Evolutionary conservation across 2,329 filamentous ascomycete species (phyloP), one percentile per base, ranked within the genome.

Genomic region (Clonostachys sp.): DNA sequence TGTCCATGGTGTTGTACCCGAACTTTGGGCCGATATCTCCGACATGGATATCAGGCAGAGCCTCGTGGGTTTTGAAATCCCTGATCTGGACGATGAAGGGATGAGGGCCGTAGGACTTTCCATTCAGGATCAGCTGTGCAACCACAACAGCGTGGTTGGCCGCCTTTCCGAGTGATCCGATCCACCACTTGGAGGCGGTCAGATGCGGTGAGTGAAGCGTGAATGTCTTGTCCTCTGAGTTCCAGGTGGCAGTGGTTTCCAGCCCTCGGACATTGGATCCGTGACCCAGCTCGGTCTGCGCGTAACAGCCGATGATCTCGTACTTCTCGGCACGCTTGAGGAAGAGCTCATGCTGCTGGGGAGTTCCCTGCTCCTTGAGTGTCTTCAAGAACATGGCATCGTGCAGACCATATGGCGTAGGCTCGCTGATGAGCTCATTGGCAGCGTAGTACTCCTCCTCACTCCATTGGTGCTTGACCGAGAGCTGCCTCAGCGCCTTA

Each of bases 101-200:
- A 58, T 91, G 87, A 36, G 87, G 87, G 1, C 88, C 87, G 53
- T 83, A 83, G 16, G 74, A 69, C 66, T 86, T 87, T 54, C 85
- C 86, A 50, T 73, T 70, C 51, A 48, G 44, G 46, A 84, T 78
- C 30, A 91, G 73, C 65, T 91, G 87, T 1, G 88, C 87, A 76
- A 91, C 89, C 5, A 91, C 86, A 3, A 89, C 81, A 2, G 87
- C 87, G 59, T 89, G 77, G 61, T 89, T 91, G 41, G 88, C 87
- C 4, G 84, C 84, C 56, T 85, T 77, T 45, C 87, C 88, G 5
- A 91, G 74, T 12, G 86, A 87, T 2, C 88, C 88, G 56, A 90
- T 90, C 88, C 88, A 91, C 87, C 87, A 92, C 61, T 92, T 92
- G 34, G 84, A 86, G 1, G 87, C 80, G 2, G 87, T 91, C 48